These are phyloP conservation scores for Fomitopsis pulvina DNA, from an alignment of 768 basidiomycete genomes.

Conservation along the genomic window DNA sequence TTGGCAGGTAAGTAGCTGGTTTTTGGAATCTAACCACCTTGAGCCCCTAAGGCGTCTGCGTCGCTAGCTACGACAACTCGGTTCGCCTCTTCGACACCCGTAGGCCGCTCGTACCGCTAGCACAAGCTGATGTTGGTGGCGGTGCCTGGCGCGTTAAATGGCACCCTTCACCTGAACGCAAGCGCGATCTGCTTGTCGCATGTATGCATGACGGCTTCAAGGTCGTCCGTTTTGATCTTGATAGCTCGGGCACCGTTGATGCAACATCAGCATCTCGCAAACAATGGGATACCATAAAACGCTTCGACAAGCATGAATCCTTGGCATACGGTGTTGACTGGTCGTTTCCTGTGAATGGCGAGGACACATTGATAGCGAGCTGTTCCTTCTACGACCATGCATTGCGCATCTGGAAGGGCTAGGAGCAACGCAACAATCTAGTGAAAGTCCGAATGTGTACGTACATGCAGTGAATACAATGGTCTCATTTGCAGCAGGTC, in stretches of 20 bases:
- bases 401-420: slow-evolving; percentile 70
- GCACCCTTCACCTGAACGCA: slow-evolving; percentile 71
- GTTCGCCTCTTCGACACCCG: slow-evolving; percentile 82
- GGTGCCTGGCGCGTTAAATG: slow-evolving; percentile 96
- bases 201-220: slow-evolving; percentile 99
- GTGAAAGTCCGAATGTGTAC: neutral
- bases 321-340: slow-evolving; percentile 94
- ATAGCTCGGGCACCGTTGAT: neutral
- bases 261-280: slow-evolving; percentile 1
- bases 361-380: slow-evolving; percentile 59
- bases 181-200: slow-evolving; percentile 78
- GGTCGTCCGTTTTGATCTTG: slow-evolving; percentile 46
- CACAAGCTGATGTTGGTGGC: slow-evolving; percentile 68
- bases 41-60: neutral
- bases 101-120: slow-evolving; percentile 51
- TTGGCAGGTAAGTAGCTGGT: slow-evolving; percentile 69
- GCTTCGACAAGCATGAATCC: slow-evolving; percentile 72
- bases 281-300: slow-evolving; percentile 37
- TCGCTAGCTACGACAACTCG: slow-evolving; percentile 69
- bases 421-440: neutral
- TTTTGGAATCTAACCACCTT: neutral
- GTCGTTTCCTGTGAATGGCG: slow-evolving; percentile 40
- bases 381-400: slow-evolving; percentile 95
- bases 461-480: neutral
- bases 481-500: neutral